A percentile compares a stretch with the other conserved stretches of the same genome.
These are phyloP conservation scores for Aschersonia sp. DNA, from an alignment of 2,329 filamentous ascomycete genomes.

Conservation along the genomic window DNA sequence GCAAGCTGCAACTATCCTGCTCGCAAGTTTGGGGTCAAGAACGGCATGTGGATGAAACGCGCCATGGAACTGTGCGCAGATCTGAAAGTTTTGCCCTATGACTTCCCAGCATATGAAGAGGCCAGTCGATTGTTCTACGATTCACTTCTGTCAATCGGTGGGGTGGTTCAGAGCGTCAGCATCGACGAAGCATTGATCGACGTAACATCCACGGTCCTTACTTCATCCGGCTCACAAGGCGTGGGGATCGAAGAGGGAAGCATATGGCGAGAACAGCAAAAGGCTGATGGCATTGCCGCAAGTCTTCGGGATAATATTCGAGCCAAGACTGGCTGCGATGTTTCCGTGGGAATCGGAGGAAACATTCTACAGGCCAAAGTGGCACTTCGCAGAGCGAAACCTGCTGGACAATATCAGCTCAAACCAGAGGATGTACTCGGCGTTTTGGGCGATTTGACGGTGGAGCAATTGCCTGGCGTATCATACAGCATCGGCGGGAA, in stretches of 20 bases:
- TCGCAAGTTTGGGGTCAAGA: slow-evolving; percentile 73
- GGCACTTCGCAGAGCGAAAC: slow-evolving; percentile 81
- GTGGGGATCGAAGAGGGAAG: slow-evolving; percentile 48
- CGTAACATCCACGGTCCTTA: slow-evolving; percentile 55
- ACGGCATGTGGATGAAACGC: slow-evolving; percentile 99
- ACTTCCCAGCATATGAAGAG: slow-evolving; percentile 89
- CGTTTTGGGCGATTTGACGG: slow-evolving; percentile 62
- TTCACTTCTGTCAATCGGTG: slow-evolving; percentile 63
- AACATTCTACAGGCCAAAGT: slow-evolving; percentile 89
- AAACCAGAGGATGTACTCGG: slow-evolving; percentile 65
- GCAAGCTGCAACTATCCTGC: slow-evolving; percentile 96
- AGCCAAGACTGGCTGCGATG: slow-evolving; percentile 63
- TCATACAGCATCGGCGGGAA: slow-evolving; percentile 79
- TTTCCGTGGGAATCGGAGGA: slow-evolving; percentile 81
- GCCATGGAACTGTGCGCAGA: slow-evolving; percentile 73
- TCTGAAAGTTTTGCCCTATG: slow-evolving; percentile 83
- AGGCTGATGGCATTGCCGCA: slow-evolving; percentile 53
- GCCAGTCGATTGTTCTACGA: slow-evolving; percentile 82
- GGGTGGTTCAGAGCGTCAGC: slow-evolving; percentile 86
- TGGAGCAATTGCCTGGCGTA: slow-evolving; percentile 80
- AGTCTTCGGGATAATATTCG: slow-evolving; percentile 56
- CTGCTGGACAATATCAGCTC: slow-evolving; percentile 81
- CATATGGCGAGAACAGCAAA: slow-evolving; percentile 63
- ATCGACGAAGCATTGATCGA: slow-evolving; percentile 92
- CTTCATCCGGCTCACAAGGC: slow-evolving; percentile 51